Percentiles rank a stretch among this genome's conserved stretches.
phyloP scores from a whole-genome alignment of 345 rosid species.

The Populus davidiana region DNA sequence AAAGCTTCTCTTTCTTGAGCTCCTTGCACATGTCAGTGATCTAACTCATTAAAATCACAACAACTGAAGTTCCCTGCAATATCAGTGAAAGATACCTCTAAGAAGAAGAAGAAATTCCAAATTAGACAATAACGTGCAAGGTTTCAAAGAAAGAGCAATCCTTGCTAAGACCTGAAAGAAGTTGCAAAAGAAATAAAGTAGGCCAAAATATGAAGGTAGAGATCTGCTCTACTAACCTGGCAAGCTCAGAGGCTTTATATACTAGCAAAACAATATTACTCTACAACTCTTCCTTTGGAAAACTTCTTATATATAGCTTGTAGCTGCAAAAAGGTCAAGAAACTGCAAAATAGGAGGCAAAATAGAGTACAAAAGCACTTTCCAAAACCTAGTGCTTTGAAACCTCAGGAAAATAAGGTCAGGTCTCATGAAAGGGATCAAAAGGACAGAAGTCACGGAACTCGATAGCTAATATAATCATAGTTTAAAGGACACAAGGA shows the following conservation, averaged over 20 bases:
- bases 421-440: background rate
- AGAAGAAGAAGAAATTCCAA: background rate
- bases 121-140: background rate
- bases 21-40: background rate
- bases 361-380: conserved; percentile 22
- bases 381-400: conserved; percentile 46
- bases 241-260: conserved; percentile 14
- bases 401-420: conserved; percentile 29
- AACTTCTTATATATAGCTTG: conserved; percentile 18
- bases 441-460: conserved; percentile 29
- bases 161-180: background rate
- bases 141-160: background rate
- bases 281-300: background rate
- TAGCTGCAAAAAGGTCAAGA: background rate
- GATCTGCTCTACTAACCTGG: conserved; percentile 4
- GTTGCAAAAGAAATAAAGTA: background rate
- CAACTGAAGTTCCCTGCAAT: background rate
- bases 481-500: conserved; percentile 23
- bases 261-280: background rate
- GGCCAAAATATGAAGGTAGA: background rate
- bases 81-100: background rate
- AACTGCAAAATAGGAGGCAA: conserved; percentile 20
- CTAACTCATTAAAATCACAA: background rate
- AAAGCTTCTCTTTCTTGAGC: conserved; percentile 6
- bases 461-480: conserved; percentile 18